Conservation (phyloP, 2,329 filamentous ascomycete species). For the Calonectria pseudoturangicola region DNA sequence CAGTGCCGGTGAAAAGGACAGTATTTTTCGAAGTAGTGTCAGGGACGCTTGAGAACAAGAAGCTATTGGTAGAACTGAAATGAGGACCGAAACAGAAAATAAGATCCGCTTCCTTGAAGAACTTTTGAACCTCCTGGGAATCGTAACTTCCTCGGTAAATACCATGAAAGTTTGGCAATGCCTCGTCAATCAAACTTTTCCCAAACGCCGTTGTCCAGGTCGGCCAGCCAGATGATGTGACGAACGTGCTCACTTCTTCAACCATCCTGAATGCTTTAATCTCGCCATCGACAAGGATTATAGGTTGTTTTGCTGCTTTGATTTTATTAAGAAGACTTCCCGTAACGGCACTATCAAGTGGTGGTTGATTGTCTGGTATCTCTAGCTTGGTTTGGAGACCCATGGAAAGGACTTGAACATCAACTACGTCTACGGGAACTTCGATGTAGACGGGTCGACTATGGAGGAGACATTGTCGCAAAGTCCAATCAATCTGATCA, state of each 20-base stretch:
- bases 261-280: slow-evolving; percentile 64
- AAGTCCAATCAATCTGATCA: slow-evolving; percentile 69
- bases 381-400: slow-evolving; percentile 44
- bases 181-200: slow-evolving; percentile 71
- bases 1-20: not conserved
- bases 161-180: slow-evolving; percentile 67
- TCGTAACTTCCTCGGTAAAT: slow-evolving; percentile 67
- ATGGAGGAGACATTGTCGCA: slow-evolving; percentile 70
- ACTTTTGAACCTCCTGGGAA: slow-evolving; percentile 54
- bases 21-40: not conserved
- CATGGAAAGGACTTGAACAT: slow-evolving; percentile 57
- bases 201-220: slow-evolving; percentile 69
- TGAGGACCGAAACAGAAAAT: slow-evolving; percentile 68
- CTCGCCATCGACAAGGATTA: slow-evolving; percentile 73
- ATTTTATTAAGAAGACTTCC: slow-evolving; percentile 62
- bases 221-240: slow-evolving; percentile 66
- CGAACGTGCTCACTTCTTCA: slow-evolving; percentile 64
- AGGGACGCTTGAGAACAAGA: slow-evolving; percentile 7
- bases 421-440: slow-evolving; percentile 72
- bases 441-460: slow-evolving; percentile 75
- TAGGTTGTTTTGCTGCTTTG: slow-evolving; percentile 66
- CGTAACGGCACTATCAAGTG: slow-evolving; percentile 51
- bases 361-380: slow-evolving; percentile 39
- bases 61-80: slow-evolving; percentile 44
- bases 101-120: slow-evolving; percentile 65